Evolutionary conservation across 2,329 filamentous ascomycete species (phyloP).

Genomic region (Fusarium papillatum): DNA sequence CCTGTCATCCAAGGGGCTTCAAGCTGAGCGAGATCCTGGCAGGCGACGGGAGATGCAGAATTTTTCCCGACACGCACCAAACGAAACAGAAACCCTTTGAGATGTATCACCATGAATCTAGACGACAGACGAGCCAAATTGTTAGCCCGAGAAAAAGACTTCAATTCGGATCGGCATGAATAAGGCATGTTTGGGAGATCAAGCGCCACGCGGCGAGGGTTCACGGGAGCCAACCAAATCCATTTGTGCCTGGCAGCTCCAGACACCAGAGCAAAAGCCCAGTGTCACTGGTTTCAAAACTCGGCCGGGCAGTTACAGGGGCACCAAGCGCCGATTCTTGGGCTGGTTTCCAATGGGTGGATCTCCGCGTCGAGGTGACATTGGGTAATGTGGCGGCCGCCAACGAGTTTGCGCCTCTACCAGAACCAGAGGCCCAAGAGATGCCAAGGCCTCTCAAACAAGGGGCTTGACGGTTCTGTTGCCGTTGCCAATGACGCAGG

Average conservation of each 20-base stretch:
- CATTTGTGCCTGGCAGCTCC: constrained; percentile 28
- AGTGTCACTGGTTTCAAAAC: constrained; percentile 37
- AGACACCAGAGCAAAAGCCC: constrained; percentile 33
- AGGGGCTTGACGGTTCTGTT: constrained; percentile 23
- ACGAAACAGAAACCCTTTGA: constrained; percentile 10
- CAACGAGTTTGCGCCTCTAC: constrained; percentile 20
- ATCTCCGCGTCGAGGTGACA: constrained; percentile 31
- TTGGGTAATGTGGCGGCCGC: constrained; percentile 23
- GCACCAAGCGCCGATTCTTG: constrained; percentile 37
- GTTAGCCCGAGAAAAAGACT: constrained; percentile 13
- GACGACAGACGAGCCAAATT: constrained; percentile 9
- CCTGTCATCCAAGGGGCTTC: constrained; percentile 8
- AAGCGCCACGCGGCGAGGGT: constrained; percentile 19
- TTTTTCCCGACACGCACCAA: constrained; percentile 18
- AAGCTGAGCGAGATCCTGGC: background rate
- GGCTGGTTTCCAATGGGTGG: constrained; percentile 40
- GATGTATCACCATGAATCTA: constrained; percentile 13
- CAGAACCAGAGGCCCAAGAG: constrained; percentile 5
- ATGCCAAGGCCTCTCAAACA: background rate
- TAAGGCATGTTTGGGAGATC: constrained; percentile 21
- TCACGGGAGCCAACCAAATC: constrained; percentile 33
- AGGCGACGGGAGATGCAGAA: constrained; percentile 15
- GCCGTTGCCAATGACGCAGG: constrained; percentile 16
- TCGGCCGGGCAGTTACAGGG: constrained; percentile 29
- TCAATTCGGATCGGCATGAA: constrained; percentile 35